Evolutionary conservation across 176 grass and related monocot species (phyloP).

Genomic region (Cenchrus americanus): DNA sequence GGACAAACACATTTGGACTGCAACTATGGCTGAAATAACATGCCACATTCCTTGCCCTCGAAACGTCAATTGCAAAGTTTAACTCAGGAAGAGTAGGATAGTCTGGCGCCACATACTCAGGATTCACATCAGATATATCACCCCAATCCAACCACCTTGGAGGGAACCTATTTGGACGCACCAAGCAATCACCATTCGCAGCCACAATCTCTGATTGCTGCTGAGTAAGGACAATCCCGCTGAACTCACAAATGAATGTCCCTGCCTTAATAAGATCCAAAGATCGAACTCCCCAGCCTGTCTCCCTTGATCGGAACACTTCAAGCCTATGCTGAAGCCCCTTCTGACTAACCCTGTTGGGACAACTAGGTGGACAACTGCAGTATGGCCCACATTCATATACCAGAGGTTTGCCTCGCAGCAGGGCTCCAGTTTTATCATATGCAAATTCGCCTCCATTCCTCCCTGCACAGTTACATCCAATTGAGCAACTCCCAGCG

Average conservation of each 20-base stretch:
- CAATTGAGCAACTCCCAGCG: conserved; percentile 60
- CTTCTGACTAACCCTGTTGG: conserved; percentile 92
- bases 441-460: conserved; percentile 91
- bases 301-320: conserved; percentile 91
- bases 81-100: conserved; percentile 57
- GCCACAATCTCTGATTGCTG: conserved; percentile 71
- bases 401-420: conserved; percentile 84
- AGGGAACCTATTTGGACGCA: conserved; percentile 81
- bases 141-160: conserved; percentile 94
- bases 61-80: conserved; percentile 91
- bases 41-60: conserved; percentile 89
- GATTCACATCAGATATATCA: conserved; percentile 87
- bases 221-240: conserved; percentile 81
- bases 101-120: conserved; percentile 67
- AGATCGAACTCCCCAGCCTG: conserved; percentile 94
- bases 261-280: conserved; percentile 95
- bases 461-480: conserved; percentile 76
- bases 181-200: conserved; percentile 73
- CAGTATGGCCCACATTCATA: conserved; percentile 89
- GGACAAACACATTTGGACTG: conserved; percentile 93
- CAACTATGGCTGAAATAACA: conserved; percentile 99
- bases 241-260: conserved; percentile 91
- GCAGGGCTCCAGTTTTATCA: conserved; percentile 65
- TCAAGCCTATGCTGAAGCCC: conserved; percentile 77
- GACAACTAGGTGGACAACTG: conserved; percentile 75